These are phyloP conservation scores for Blumeria hordei DNA, from an alignment of 2,329 filamentous ascomycete species.

Conservation along the genomic window DNA sequence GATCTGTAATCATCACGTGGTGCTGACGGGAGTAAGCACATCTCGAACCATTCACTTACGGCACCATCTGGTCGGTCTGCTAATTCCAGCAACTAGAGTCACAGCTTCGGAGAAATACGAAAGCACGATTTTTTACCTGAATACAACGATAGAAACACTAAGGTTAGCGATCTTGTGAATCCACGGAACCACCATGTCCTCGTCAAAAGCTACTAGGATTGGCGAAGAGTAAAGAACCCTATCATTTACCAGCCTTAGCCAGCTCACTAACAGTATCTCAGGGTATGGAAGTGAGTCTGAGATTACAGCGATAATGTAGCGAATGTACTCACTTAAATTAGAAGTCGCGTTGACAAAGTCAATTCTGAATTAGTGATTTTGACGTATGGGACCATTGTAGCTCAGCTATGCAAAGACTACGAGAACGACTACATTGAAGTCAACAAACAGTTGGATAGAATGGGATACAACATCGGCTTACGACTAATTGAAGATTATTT, in stretches of 20 bases:
- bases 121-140: too few species aligned
- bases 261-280: slow-evolving; percentile 10
- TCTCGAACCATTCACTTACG: too few species aligned
- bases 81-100: too few species aligned
- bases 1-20: too few species aligned
- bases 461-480: slow-evolving; percentile 97
- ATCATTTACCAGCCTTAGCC: neutral
- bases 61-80: too few species aligned
- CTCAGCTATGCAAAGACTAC: slow-evolving; percentile 89
- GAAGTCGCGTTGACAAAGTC: slow-evolving; percentile 89
- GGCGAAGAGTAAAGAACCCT: slow-evolving; percentile 42
- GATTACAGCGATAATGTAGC: too few species aligned
- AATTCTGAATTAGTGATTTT: slow-evolving; percentile 93
- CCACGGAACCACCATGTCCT: slow-evolving; percentile 20
- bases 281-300: slow-evolving; percentile 17
- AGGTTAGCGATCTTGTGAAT: too few species aligned
- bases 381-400: slow-evolving; percentile 93
- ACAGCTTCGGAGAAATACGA: too few species aligned
- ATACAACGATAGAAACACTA: too few species aligned
- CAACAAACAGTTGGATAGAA: slow-evolving; percentile 93
- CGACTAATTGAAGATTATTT: slow-evolving; percentile 94
- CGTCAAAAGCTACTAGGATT: slow-evolving; percentile 41
- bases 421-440: slow-evolving; percentile 85
- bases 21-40: too few species aligned
- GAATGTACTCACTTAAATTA: slow-evolving; percentile 20